These are phyloP conservation scores for Bocquillonia castaneifolia DNA, from an alignment of 441 rosid genomes.

Conservation along the genomic window DNA sequence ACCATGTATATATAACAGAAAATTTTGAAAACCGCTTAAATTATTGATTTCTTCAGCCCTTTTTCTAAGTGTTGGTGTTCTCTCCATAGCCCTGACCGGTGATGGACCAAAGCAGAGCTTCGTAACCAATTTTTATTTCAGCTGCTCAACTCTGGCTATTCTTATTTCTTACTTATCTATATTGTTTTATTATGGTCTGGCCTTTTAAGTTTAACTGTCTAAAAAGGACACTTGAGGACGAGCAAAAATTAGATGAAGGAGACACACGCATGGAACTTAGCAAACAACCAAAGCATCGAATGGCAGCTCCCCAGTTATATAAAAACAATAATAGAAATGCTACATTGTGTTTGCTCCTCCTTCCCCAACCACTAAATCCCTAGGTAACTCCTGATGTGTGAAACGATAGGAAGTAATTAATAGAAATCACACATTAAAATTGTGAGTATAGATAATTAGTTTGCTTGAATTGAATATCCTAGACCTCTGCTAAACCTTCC, in stretches of 20 bases:
- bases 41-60: too few relatives aligned
- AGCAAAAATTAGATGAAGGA: background rate
- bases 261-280: background rate
- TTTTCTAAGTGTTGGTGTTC: too few relatives aligned
- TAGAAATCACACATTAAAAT: background rate
- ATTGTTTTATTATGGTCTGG: too few relatives aligned
- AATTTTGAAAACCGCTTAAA: too few relatives aligned
- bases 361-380: background rate
- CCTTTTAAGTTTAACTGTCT: background rate
- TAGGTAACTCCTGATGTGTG: background rate
- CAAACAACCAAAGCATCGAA: background rate
- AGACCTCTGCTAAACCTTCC: background rate
- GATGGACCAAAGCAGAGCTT: too few relatives aligned
- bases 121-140: too few relatives aligned
- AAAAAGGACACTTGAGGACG: background rate
- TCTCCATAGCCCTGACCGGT: too few relatives aligned
- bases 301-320: background rate
- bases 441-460: background rate
- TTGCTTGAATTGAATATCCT: background rate
- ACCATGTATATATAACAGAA: background rate
- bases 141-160: too few relatives aligned
- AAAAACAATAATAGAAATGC: background rate
- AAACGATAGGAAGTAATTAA: background rate
- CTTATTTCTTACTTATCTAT: too few relatives aligned
- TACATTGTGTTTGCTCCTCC: background rate